Evolutionary conservation across 2,329 filamentous ascomycete genomes (phyloP).

Genomic region (Ceratocystis huliohia): DNA sequence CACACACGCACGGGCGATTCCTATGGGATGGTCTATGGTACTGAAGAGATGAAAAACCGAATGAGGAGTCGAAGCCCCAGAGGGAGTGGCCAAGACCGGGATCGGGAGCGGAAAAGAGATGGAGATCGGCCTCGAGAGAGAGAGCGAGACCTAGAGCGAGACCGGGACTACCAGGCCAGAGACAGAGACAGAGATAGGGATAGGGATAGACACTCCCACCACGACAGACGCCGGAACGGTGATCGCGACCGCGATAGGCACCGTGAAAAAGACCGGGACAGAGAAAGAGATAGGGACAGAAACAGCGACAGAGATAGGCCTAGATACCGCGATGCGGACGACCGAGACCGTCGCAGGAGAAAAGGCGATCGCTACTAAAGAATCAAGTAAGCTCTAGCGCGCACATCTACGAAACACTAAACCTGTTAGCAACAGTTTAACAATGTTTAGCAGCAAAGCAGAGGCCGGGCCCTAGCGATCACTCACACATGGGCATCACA

Average conservation of each 20-base stretch:
- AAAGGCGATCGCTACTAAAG: slow-evolving; percentile 21
- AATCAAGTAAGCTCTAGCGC: neutral
- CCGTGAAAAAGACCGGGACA: slow-evolving; percentile 26
- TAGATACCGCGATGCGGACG: slow-evolving; percentile 18
- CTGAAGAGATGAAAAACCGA: slow-evolving; percentile 43
- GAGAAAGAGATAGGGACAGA: slow-evolving; percentile 26
- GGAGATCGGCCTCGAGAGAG: neutral
- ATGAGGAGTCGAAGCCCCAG: slow-evolving; percentile 26
- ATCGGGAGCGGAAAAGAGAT: slow-evolving; percentile 22
- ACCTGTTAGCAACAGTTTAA: too few species aligned
- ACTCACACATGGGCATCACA: too few species aligned
- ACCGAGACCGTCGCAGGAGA: slow-evolving; percentile 5
- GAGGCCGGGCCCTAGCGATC: too few species aligned
- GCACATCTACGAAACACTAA: too few species aligned
- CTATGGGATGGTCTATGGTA: slow-evolving; percentile 74
- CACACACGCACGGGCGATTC: slow-evolving; percentile 29
- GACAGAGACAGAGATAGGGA: slow-evolving; percentile 28
- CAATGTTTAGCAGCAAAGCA: too few species aligned
- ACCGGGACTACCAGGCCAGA: slow-evolving; percentile 22
- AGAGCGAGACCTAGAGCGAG: neutral
- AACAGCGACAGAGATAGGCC: slow-evolving; percentile 26
- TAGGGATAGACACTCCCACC: slow-evolving; percentile 24
- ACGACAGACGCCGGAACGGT: slow-evolving; percentile 21
- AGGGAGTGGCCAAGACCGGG: neutral
- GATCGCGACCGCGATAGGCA: slow-evolving; percentile 26